These are phyloP conservation scores for Sugiyamaella americana DNA, from an alignment of 805 yeast genomes.

Conservation along the genomic window DNA sequence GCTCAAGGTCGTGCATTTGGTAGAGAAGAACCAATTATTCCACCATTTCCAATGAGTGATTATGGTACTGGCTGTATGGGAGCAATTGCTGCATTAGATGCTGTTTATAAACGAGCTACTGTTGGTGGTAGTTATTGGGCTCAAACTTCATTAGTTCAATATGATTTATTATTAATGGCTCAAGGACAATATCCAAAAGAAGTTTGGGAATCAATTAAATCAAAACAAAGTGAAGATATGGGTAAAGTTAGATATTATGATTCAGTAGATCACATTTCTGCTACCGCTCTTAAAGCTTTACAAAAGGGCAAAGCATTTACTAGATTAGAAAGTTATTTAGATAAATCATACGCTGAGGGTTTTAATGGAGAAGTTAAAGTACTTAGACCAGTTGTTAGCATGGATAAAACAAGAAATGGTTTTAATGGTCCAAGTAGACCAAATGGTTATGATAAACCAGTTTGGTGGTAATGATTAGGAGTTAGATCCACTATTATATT, in stretches of 20 bases:
- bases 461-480: constrained; percentile 18
- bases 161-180: constrained; percentile 29
- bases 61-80: constrained; percentile 35
- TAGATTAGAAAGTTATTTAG: constrained; percentile 28
- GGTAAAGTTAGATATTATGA: constrained; percentile 22
- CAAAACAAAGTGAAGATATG: constrained; percentile 21
- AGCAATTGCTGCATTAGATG: constrained; percentile 31
- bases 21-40: constrained; percentile 32
- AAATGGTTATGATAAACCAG: constrained; percentile 25
- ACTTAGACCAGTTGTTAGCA: constrained; percentile 9
- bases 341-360: constrained; percentile 27
- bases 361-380: constrained; percentile 13
- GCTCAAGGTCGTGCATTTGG: constrained; percentile 30
- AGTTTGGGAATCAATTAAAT: constrained; percentile 21
- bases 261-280: constrained; percentile 15
- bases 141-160: constrained; percentile 31
- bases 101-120: constrained; percentile 27
- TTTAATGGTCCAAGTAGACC: constrained; percentile 24
- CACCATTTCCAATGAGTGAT: constrained; percentile 36
- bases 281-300: constrained; percentile 23
- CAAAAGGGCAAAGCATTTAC: constrained; percentile 18
- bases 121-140: constrained; percentile 33
- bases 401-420: constrained; percentile 17
- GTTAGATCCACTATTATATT: not conserved
- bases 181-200: constrained; percentile 27